Evolutionary conservation across 371 early-diverging fungal genomes (phyloP).

Genomic region (Mucor saturninus): DNA sequence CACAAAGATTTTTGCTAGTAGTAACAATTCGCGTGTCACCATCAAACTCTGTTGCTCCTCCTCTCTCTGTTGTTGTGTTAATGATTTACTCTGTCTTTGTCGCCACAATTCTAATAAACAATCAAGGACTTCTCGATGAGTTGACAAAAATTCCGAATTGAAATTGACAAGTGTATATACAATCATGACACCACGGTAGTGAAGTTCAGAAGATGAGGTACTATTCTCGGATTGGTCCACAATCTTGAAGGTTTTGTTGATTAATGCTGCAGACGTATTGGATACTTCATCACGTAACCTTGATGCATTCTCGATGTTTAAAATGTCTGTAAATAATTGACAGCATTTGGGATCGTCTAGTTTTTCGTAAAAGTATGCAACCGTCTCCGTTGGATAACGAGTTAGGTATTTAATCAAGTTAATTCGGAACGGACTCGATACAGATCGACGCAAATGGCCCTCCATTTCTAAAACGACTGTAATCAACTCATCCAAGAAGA

Average conservation of each 20-base stretch:
- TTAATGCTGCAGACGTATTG: conserved; percentile 59
- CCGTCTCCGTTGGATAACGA: conserved; percentile 83
- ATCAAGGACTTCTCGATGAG: conserved; percentile 54
- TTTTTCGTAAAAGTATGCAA: conserved; percentile 84
- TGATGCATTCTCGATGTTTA: conserved; percentile 66
- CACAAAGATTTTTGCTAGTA: conserved; percentile 76
- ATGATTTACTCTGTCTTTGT: conserved; percentile 31
- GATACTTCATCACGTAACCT: conserved; percentile 76
- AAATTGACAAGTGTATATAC: conserved; percentile 62
- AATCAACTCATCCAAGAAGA: conserved; percentile 91
- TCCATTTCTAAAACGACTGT: conserved; percentile 87
- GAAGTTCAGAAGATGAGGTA: conserved; percentile 20
- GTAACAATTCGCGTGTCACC: conserved; percentile 60
- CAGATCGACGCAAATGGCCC: conserved; percentile 72
- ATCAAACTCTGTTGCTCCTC: conserved; percentile 60
- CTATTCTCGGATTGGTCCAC: conserved; percentile 26
- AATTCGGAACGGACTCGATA: conserved; percentile 91
- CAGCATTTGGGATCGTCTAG: conserved; percentile 59
- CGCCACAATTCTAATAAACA: conserved; percentile 62
- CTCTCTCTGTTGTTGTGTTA: conserved; percentile 52
- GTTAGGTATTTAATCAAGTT: conserved; percentile 92
- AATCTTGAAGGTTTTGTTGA: conserved; percentile 59
- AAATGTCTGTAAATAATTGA: conserved; percentile 74
- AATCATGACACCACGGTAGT: conserved; percentile 70
- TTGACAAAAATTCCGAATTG: conserved; percentile 67